phyloP scores from a whole-genome alignment of 768 basidiomycete species.

The Russula olivacea region DNA sequence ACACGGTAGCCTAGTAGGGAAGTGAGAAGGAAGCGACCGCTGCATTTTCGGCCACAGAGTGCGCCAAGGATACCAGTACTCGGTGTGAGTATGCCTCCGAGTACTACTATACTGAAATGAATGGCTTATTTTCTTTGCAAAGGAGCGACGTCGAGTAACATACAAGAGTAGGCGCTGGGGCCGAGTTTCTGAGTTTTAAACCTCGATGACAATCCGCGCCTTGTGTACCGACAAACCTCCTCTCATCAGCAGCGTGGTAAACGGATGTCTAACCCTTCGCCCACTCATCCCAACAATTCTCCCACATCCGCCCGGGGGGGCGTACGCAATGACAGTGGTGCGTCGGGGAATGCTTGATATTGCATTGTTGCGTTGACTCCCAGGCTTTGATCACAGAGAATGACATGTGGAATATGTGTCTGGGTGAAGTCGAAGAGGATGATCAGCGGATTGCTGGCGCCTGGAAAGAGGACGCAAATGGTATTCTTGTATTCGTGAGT shows the following conservation, averaged over 20 bases:
- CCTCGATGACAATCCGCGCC: too few relatives aligned
- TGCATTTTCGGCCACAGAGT: conserved; percentile 55
- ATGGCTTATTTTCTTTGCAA: too few relatives aligned
- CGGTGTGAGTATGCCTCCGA: conserved; percentile 76
- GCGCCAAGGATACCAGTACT: conserved; percentile 76
- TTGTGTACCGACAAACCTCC: neutral
- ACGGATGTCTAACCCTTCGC: neutral
- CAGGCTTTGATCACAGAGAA: neutral
- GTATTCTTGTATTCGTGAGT: neutral
- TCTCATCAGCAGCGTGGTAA: neutral
- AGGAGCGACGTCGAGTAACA: too few relatives aligned
- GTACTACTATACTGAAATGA: conserved; percentile 33
- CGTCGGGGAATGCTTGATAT: neutral
- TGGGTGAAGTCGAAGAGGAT: neutral
- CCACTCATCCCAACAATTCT: neutral
- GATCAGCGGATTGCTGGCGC: neutral
- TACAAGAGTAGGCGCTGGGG: too few relatives aligned
- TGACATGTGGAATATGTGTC: neutral
- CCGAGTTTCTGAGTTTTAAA: too few relatives aligned
- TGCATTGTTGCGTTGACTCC: neutral
- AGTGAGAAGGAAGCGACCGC: conserved; percentile 19
- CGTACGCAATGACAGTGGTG: neutral
- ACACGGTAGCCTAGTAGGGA: too few relatives aligned
- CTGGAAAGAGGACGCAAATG: neutral
- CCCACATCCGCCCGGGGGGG: too few relatives aligned